Evolutionary conservation across 192 early-diverging fungal genomes (phyloP), one percentile per base, ranked within the genome.

Genomic region (Backusella liffmaniae): DNA sequence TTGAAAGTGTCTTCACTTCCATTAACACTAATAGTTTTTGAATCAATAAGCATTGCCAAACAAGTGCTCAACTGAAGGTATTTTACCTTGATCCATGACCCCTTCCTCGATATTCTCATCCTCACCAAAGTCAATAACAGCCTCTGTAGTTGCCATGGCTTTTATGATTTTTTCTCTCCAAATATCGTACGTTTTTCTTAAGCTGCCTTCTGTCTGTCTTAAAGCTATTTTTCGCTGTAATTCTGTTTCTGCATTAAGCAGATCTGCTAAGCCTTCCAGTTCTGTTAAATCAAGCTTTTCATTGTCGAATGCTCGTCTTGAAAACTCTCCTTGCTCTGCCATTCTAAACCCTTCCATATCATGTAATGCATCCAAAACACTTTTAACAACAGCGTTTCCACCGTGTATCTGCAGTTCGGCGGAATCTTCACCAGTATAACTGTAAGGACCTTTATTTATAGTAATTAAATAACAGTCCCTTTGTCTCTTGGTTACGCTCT

Each of bases 241-340:
- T 70, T 95, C 91, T 13, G 93, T 95, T 73, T 95, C 92, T 56
- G 93, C 93, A 78, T 92, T 93, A 6, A 95, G 76, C 44, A 93
- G 73, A 79, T 95, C 93, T 0, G 92, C 89, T 8, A 93, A 73
- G 0, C 93, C 93, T 76, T 93, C 92, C 7, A 92, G 75, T 66
- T 89, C 85, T 1, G 93, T 92, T 44, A 94, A 77, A 80, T 92
- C 92, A 59, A 93, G 73, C 68, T 91, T 93, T 80, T 88, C 87
- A 70, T 91, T 90, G 56, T 91, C 90, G 71, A 94, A 92, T 0
- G 92, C 90, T 59, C 90, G 88, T 32, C 86, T 82, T 32, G 93
- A 87, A 76, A 93, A 95, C 79, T 95, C 93, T 39, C 93, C 93
- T 3, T 85, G 82, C 68, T 91, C 91, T 2, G 93, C 93, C 80